Conservation (phyloP, 257 asterid genomes). For the Verbascum thapsus region DNA sequence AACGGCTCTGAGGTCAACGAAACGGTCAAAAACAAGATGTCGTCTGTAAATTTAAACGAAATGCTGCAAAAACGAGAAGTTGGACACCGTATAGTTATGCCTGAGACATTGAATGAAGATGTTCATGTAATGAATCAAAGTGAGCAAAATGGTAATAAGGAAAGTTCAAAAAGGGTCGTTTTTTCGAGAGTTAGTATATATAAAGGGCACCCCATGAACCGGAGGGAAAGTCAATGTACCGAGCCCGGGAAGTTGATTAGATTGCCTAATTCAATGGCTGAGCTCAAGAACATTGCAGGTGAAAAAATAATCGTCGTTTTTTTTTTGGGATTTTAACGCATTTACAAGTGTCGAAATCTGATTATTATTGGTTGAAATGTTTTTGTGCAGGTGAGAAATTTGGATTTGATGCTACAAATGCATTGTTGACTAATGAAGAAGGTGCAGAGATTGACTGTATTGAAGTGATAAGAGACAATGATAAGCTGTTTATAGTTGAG, state of each 20-base stretch:
- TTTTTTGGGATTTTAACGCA: not conserved
- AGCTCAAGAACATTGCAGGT: slow-evolving; percentile 79
- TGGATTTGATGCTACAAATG: slow-evolving; percentile 73
- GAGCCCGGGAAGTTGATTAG: slow-evolving; percentile 73
- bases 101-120: slow-evolving; percentile 31
- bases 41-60: slow-evolving; percentile 43
- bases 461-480: slow-evolving; percentile 92
- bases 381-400: slow-evolving; percentile 72
- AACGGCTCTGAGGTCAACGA: slow-evolving; percentile 76
- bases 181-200: slow-evolving; percentile 65
- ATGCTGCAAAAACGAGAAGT: slow-evolving; percentile 61
- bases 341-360: not conserved
- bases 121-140: slow-evolving; percentile 32
- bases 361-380: not conserved
- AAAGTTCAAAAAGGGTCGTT: slow-evolving; percentile 16
- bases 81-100: slow-evolving; percentile 57
- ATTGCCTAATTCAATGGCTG: slow-evolving; percentile 55
- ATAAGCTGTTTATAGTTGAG: slow-evolving; percentile 60
- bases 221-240: slow-evolving; percentile 46
- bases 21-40: slow-evolving; percentile 34
- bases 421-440: slow-evolving; percentile 63
- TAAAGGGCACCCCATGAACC: slow-evolving; percentile 61
- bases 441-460: slow-evolving; percentile 83
- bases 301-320: not conserved
- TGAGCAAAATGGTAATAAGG: slow-evolving; percentile 20